Conservation (phyloP, 768 basidiomycete genomes). For the Auriculariales sp. region DNA sequence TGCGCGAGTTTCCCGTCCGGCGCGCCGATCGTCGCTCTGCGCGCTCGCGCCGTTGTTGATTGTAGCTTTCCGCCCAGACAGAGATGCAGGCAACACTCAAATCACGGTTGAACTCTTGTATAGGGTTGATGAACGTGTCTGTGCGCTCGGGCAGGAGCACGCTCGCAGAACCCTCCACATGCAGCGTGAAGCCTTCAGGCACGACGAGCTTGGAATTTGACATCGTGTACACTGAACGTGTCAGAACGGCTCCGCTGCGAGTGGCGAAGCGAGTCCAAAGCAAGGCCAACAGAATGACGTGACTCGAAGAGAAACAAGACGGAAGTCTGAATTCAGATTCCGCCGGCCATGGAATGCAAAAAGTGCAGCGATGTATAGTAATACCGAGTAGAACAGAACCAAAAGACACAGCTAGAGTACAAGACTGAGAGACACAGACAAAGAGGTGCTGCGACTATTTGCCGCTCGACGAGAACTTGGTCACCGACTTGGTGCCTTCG, state of each 20-base stretch:
- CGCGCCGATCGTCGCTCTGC: constrained; percentile 47
- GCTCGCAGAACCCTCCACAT: constrained; percentile 68
- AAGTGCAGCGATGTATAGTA: neutral
- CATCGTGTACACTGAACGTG: no score
- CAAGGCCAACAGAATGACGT: no score
- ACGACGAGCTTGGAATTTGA: constrained; percentile 15
- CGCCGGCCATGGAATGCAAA: no score
- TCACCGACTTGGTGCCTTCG: constrained; percentile 89
- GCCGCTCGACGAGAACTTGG: constrained; percentile 30
- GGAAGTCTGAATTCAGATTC: no score
- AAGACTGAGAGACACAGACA: neutral
- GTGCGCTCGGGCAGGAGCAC: constrained; percentile 64
- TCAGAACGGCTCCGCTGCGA: no score
- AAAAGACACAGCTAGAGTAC: neutral
- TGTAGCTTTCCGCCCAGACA: constrained; percentile 37
- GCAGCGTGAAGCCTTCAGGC: constrained; percentile 63
- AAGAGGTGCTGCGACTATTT: neutral
- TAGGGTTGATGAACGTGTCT: constrained; percentile 89
- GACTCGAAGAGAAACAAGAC: no score
- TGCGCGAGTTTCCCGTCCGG: constrained; percentile 52
- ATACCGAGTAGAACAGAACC: neutral
- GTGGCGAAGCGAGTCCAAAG: no score
- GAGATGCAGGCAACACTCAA: constrained; percentile 81
- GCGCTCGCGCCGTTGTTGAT: constrained; percentile 11
- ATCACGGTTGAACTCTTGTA: constrained; percentile 97